Evolutionary conservation across 805 yeast species (phyloP).

Genomic region (Jamesozyma lodderae): DNA sequence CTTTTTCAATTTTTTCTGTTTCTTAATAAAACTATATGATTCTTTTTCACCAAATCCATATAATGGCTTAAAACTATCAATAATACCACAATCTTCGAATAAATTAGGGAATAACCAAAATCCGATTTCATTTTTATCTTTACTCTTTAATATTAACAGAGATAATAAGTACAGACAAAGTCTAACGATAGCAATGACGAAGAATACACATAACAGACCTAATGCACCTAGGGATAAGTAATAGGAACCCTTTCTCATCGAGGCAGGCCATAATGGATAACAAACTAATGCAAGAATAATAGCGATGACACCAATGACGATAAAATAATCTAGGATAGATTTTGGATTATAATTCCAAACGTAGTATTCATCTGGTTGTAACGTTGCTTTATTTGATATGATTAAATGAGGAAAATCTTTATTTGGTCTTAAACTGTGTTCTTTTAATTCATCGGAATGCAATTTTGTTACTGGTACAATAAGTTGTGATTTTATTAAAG

Average conservation of each 20-base stretch:
- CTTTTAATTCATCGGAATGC: conserved; percentile 56
- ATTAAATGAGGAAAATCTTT: conserved; percentile 54
- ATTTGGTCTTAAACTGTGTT: conserved; percentile 53
- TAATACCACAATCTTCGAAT: conserved; percentile 88
- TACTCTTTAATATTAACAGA: conserved; percentile 18
- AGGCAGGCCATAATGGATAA: conserved; percentile 92
- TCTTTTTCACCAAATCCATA: conserved; percentile 66
- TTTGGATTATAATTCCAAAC: conserved; percentile 77
- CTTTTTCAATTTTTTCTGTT: conserved; percentile 26
- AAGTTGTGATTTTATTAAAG: conserved; percentile 62
- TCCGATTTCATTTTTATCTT: conserved; percentile 34
- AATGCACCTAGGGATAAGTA: conserved; percentile 71
- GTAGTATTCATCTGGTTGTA: conserved; percentile 62
- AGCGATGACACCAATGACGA: conserved; percentile 38
- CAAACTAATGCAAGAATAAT: conserved; percentile 59
- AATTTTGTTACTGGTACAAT: conserved; percentile 70
- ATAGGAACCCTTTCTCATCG: conserved; percentile 87
- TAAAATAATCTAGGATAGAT: conserved; percentile 36
- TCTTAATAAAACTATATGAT: conserved; percentile 27
- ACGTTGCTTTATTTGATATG: conserved; percentile 46
- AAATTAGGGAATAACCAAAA: conserved; percentile 94
- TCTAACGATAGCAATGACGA: conserved; percentile 71
- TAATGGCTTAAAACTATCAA: conserved; percentile 86
- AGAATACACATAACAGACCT: conserved; percentile 65
- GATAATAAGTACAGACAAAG: conserved; percentile 50